Percentiles rank a stretch among this genome's conserved stretches.
Conservation (phyloP, 1,284 basidiomycete genomes). For the Rhodotorula sp. region DNA sequence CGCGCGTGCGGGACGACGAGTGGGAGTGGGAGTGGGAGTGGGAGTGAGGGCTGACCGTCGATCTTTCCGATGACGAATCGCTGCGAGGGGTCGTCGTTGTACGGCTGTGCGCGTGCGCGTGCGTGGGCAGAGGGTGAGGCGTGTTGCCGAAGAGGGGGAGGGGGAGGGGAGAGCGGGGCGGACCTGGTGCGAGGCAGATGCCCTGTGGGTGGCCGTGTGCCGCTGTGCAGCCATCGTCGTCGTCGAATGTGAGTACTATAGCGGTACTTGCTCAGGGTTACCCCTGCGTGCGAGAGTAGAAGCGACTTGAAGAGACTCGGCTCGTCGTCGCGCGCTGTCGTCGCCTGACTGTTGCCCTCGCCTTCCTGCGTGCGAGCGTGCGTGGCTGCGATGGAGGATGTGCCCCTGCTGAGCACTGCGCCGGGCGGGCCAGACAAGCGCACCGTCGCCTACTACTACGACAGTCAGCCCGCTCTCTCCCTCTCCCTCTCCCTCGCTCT, state of each 20-base stretch:
- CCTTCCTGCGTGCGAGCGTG: not conserved
- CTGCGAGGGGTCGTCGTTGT: slow-evolving; percentile 13
- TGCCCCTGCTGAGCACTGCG: slow-evolving; percentile 6
- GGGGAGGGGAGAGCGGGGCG: not conserved
- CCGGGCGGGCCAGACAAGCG: slow-evolving; percentile 24
- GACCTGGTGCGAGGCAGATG: slow-evolving; percentile 1
- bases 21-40: not conserved
- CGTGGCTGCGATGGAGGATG: not conserved
- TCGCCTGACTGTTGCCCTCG: not conserved
- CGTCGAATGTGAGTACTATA: no score
- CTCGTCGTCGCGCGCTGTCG: no score
- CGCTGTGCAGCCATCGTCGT: not conserved
- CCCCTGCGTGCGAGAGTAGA: no score
- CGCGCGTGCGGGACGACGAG: no score
- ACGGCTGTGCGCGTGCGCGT: slow-evolving; percentile 10
- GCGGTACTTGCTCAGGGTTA: no score
- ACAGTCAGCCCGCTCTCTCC: slow-evolving; percentile 10
- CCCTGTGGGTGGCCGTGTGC: not conserved
- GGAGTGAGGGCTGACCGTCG: slow-evolving; percentile 26
- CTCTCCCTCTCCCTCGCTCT: not conserved
- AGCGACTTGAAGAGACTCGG: no score
- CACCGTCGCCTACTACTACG: slow-evolving; percentile 42
- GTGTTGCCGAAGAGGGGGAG: not conserved
- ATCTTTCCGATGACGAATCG: slow-evolving; percentile 40
- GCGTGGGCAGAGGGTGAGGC: not conserved